Conservation (phyloP, 2,329 filamentous ascomycete genomes). For the Myriosclerotinia scirpicola region DNA sequence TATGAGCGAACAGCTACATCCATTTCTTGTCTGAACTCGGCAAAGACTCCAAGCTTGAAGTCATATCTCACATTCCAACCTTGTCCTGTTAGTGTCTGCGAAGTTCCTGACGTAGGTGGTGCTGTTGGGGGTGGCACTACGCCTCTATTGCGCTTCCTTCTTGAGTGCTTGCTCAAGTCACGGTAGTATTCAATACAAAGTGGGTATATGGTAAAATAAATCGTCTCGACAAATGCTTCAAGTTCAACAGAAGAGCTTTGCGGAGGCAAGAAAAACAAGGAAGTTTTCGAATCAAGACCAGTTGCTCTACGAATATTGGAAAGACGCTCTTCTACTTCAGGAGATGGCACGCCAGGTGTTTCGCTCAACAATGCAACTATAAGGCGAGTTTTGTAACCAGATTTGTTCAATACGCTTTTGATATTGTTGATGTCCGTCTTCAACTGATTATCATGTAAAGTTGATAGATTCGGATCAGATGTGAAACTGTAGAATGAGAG, state of each 20-base stretch:
- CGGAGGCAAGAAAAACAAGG: slow-evolving; percentile 77
- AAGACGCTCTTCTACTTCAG: slow-evolving; percentile 72
- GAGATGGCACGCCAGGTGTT: slow-evolving; percentile 55
- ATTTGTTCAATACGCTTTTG: slow-evolving; percentile 64
- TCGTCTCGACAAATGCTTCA: slow-evolving; percentile 68
- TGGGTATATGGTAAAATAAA: slow-evolving; percentile 71
- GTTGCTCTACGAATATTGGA: slow-evolving; percentile 77
- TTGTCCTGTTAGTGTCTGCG: slow-evolving; percentile 77
- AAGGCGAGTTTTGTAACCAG: slow-evolving; percentile 75
- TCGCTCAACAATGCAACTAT: slow-evolving; percentile 77
- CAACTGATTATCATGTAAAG: slow-evolving; percentile 80
- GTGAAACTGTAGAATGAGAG: slow-evolving; percentile 79
- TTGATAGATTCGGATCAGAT: slow-evolving; percentile 70
- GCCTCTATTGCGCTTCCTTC: slow-evolving; percentile 82
- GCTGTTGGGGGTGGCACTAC: slow-evolving; percentile 77
- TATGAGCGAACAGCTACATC: slow-evolving; percentile 84
- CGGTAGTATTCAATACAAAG: slow-evolving; percentile 86
- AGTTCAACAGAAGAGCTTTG: slow-evolving; percentile 71
- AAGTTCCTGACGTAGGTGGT: slow-evolving; percentile 79
- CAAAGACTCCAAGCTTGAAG: slow-evolving; percentile 86
- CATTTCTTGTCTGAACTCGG: slow-evolving; percentile 91
- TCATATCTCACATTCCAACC: slow-evolving; percentile 96
- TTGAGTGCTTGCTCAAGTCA: slow-evolving; percentile 86
- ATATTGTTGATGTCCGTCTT: slow-evolving; percentile 83
- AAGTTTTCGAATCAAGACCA: slow-evolving; percentile 76